Conservation (phyloP, 1,139 yeast species). For the Yamadazyma epiphylla region DNA sequence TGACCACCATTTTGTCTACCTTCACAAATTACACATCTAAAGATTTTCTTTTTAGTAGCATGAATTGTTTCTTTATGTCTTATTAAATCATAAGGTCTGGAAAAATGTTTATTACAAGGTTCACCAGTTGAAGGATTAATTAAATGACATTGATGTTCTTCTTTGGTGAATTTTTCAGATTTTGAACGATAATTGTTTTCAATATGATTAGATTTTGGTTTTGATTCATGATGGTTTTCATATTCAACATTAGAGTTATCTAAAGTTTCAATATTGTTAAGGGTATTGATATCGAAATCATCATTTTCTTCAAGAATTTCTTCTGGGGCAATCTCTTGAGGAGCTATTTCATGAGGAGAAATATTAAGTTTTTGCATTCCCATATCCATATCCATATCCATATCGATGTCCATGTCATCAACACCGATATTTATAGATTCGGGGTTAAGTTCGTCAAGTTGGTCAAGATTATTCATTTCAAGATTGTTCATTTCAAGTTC, state of each 20-base stretch:
- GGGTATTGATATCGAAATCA: no score
- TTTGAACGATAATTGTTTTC: neutral
- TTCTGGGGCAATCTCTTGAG: no score
- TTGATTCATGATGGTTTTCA: conserved; percentile 20
- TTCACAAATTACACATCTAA: conserved; percentile 48
- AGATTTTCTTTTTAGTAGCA: conserved; percentile 46
- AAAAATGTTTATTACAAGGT: conserved; percentile 43
- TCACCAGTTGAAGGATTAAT: conserved; percentile 51
- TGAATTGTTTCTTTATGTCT: conserved; percentile 51
- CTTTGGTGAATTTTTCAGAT: no score
- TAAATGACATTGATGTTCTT: conserved; percentile 48
- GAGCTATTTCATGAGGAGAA: no score
- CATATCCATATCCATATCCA: conserved; percentile 7
- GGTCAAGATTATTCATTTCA: neutral
- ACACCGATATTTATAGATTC: no score
- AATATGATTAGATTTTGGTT: conserved; percentile 18
- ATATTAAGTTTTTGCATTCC: no score
- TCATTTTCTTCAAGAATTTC: no score
- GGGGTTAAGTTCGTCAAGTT: no score
- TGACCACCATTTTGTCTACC: conserved; percentile 47
- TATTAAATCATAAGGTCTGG: conserved; percentile 46
- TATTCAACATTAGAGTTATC: no score
- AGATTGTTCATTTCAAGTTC: neutral
- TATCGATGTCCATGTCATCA: conserved; percentile 4
- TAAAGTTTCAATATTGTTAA: no score